phyloP scores from a whole-genome alignment of 2,329 filamentous ascomycete genomes.

The Exophiala lecanii-corni region DNA sequence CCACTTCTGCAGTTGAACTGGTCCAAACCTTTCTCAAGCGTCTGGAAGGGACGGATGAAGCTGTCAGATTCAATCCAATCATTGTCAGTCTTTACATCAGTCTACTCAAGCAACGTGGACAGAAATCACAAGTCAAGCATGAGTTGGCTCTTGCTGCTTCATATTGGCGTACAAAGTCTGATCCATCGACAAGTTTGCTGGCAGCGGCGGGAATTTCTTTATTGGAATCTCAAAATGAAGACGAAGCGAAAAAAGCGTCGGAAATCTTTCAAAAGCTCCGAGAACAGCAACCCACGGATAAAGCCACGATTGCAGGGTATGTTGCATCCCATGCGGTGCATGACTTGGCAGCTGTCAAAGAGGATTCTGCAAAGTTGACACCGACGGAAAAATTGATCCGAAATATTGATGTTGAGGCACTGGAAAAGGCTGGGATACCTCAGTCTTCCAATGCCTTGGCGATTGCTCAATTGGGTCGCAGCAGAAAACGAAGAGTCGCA shows the following conservation, averaged over 20 bases:
- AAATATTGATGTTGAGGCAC: slow-evolving; percentile 39
- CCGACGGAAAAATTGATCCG: slow-evolving; percentile 39
- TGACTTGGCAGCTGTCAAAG: slow-evolving; percentile 40
- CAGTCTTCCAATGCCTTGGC: slow-evolving; percentile 30
- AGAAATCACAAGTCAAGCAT: slow-evolving; percentile 64
- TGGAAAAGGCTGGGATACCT: slow-evolving; percentile 43
- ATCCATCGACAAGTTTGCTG: slow-evolving; percentile 61
- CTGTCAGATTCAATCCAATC: slow-evolving; percentile 77
- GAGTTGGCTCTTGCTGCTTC: slow-evolving; percentile 74
- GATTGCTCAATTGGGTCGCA: slow-evolving; percentile 26
- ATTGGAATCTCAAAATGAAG: slow-evolving; percentile 65
- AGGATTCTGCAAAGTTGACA: slow-evolving; percentile 36
- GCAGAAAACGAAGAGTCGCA: slow-evolving; percentile 38
- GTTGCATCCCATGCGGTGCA: slow-evolving; percentile 71
- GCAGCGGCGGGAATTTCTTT: slow-evolving; percentile 79
- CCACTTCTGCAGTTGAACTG: slow-evolving; percentile 66
- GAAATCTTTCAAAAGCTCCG: slow-evolving; percentile 74
- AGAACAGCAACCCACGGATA: slow-evolving; percentile 58
- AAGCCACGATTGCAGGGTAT: slow-evolving; percentile 72
- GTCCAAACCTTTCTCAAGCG: slow-evolving; percentile 70
- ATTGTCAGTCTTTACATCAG: slow-evolving; percentile 75
- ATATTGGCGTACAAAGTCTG: slow-evolving; percentile 69
- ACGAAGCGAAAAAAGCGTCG: slow-evolving; percentile 66
- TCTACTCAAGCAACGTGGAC: slow-evolving; percentile 71
- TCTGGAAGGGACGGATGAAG: slow-evolving; percentile 61